Base-by-base conservation (phyloP, 1,284 basidiomycete genomes). In the Trichosporon sp. region DNA sequence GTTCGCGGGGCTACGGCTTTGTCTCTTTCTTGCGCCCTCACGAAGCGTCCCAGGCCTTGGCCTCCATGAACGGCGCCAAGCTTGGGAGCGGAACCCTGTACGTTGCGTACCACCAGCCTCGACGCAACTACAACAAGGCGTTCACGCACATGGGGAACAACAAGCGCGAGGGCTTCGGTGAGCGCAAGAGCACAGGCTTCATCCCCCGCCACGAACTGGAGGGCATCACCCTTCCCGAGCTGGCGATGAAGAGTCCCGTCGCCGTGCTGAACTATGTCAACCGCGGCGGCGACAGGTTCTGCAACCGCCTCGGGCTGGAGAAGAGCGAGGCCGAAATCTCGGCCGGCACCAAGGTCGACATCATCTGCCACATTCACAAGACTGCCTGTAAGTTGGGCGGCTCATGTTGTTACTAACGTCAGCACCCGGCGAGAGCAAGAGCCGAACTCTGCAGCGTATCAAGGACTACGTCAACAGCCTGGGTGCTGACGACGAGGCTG, bases 1-100 rank as follows among this genome's bases (percentile, higher is more conserved):
- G 91, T 66, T 92, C 91, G 80, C 90, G 92, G 68, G 93, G 93
- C 5, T 98, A 96, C 78, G 95, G 95, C n/a, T 98, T 98, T 78
- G 95, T 98, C 68, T 93, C 91, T 29, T 98, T 85, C 83, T 89
- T 92, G 77, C 87, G 87, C 13, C 91, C 93, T 13, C 89, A 91
- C 73, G 91, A 69, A 77, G 77, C 77, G 7, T 69, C 72, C 1
- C 32, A 60, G 1, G 80, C 80, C 1, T 75, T 80, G 35, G 31
- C 44, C 6, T 32, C 64, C 2, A 75, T 81, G 74, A 72, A 80
- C 53, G 71, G 72, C 11, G 67, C 69, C 12, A 67, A 66, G 35
- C 62, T 80, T 1, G 80, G 78, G 3, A 65, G 34, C 6, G 68
- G 72, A n/a, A 60, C n/a, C 7, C 65, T 81, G 35, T 65, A 70